These are phyloP conservation scores for Haplographium delicatum DNA, from an alignment of 495 filamentous ascomycete species.

Conservation along the genomic window DNA sequence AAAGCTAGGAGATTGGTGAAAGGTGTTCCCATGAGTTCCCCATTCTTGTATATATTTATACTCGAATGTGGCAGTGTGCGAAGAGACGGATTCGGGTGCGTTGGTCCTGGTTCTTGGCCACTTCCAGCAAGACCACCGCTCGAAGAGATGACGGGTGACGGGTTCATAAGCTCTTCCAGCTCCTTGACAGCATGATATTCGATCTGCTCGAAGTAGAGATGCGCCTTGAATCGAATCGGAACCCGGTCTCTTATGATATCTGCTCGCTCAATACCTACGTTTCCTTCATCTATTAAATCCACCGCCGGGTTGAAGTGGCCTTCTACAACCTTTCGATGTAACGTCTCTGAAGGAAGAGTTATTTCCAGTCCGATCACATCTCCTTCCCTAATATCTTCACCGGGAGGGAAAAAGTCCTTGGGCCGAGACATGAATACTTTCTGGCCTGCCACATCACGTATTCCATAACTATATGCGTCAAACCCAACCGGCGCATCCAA, in stretches of 20 bases:
- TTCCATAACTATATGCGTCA: slow-evolving; percentile 93
- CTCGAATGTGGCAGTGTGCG: slow-evolving; percentile 81
- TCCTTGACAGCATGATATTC: slow-evolving; percentile 87
- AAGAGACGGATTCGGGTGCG: slow-evolving; percentile 64
- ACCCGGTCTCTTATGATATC: slow-evolving; percentile 93
- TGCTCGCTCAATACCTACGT: slow-evolving; percentile 31
- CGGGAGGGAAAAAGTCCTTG: slow-evolving; percentile 74
- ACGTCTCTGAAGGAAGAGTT: slow-evolving; percentile 71
- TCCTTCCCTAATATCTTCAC: slow-evolving; percentile 67
- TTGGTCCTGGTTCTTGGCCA: slow-evolving; percentile 43
- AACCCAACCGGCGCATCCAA: slow-evolving; percentile 91
- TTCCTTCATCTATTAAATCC: slow-evolving; percentile 58
- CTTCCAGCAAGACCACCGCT: slow-evolving; percentile 22
- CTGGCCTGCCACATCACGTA: slow-evolving; percentile 83
- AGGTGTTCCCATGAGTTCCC: slow-evolving; percentile 74
- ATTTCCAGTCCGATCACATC: slow-evolving; percentile 96
- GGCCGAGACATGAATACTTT: slow-evolving; percentile 92
- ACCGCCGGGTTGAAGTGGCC: slow-evolving; percentile 81
- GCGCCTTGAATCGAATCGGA: slow-evolving; percentile 86
- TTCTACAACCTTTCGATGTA: slow-evolving; percentile 84
- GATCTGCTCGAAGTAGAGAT: slow-evolving; percentile 91
- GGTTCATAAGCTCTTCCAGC: slow-evolving; percentile 79
- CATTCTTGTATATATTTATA: slow-evolving; percentile 91
- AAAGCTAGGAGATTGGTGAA: slow-evolving; percentile 90
- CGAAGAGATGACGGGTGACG: slow-evolving; percentile 50